A percentile compares a stretch with the other conserved stretches of the same genome.
phyloP scores from a whole-genome alignment of 2,329 filamentous ascomycete genomes.

The Sclerotinia glacialis region DNA sequence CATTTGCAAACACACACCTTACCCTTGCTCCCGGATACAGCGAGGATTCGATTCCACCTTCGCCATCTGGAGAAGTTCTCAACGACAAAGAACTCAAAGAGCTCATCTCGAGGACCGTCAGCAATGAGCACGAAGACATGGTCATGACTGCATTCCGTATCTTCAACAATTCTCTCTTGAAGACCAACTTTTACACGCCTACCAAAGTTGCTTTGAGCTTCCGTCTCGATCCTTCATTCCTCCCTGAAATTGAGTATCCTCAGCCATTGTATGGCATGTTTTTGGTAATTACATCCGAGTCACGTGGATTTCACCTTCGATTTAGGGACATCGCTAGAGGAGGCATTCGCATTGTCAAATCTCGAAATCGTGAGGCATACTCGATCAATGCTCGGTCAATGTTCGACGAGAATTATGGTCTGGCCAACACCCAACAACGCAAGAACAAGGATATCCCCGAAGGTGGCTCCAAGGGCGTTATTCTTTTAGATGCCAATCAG shows the following conservation, averaged over 20 bases:
- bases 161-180: constrained; percentile 90
- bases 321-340: constrained; percentile 97
- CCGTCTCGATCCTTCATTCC: constrained; percentile 83
- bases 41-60: constrained; percentile 53
- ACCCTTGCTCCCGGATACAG: constrained; percentile 52
- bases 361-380: constrained; percentile 91
- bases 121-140: constrained; percentile 95
- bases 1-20: constrained; percentile 85
- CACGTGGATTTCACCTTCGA: constrained; percentile 92
- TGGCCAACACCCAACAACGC: constrained; percentile 96
- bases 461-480: constrained; percentile 96
- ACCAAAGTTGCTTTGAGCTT: constrained; percentile 98
- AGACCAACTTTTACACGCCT: constrained; percentile 93
- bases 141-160: constrained; percentile 95
- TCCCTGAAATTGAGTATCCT: constrained; percentile 89
- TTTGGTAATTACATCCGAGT: constrained; percentile 94
- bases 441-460: constrained; percentile 99
- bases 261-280: constrained; percentile 97
- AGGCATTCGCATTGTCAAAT: constrained; percentile 98
- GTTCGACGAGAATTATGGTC: constrained; percentile 98
- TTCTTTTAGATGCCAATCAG: constrained; percentile 87
- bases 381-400: constrained; percentile 93
- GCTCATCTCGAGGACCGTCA: constrained; percentile 73
- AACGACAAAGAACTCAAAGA: constrained; percentile 71
- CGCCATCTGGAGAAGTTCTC: constrained; percentile 63